Base-by-base conservation (phyloP, 495 filamentous ascomycete species). In the Penicillium robsamsonii region DNA sequence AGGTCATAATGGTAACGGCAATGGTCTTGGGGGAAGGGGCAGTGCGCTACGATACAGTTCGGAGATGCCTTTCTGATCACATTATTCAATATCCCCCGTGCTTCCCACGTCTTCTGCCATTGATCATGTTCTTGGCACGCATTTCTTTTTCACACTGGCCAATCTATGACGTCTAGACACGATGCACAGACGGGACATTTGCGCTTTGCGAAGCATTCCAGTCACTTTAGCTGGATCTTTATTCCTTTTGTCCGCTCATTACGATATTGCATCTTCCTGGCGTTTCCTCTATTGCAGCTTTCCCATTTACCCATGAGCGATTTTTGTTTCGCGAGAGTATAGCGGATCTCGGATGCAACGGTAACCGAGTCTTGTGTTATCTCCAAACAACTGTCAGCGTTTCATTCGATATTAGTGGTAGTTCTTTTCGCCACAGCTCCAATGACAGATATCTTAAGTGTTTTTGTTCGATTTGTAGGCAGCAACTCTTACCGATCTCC, bases 31-130 rank as follows among this genome's bases (percentile, higher is more conserved):
- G 3, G 70, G 70, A 7, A 64, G 74, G 46, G 68, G 66, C 7
- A 78, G 75, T 62, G 67, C 57, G 2, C 60, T 79, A 37, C 62
- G 76, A 20, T 77, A 71, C 46, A 79, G 74, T 41, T 74, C 76
- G 3, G 74, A 76, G 46, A 70, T 70, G 69, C 64, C 65, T 31
- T 56, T 73, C 24, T 72, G 40, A 61, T 43, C 0, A 29, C 7
- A 5, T 27, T 27, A 12, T 13, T 22, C 24, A 15, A 35, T 24
- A 4, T 37, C 5, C 18, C 11, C 27, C 44, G 25, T 7, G 40
- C 2, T 9, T 9, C 22, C 13, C 22, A 25, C 20, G 1, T 13
- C 15, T 20, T n/a, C 20, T 38, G 30, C 17, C 7, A n/a, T 29
- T 7, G 37, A 22, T 25, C 24, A 18, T 20, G 3, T n/a, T 27